Percentiles rank a stretch among this genome's conserved stretches.
Evolutionary conservation across 129 eudicot genomes (phyloP).

Genomic region (Scalesia atractyloides): DNA sequence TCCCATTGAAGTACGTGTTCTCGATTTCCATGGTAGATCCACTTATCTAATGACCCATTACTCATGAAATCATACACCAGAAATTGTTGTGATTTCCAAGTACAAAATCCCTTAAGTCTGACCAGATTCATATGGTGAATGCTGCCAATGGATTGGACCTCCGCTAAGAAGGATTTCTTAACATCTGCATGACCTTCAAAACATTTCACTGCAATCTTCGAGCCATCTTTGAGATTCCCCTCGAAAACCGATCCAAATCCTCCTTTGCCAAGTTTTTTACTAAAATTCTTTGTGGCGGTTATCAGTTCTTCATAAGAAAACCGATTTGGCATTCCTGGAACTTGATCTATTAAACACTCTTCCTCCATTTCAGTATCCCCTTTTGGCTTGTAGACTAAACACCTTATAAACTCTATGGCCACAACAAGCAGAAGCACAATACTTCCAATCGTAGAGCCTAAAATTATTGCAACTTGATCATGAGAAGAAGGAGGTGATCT

Average conservation of each 20-base stretch:
- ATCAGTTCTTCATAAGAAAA: constrained; percentile 44
- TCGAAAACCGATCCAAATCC: not conserved
- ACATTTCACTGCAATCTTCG: not conserved
- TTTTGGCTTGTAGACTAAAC: not conserved
- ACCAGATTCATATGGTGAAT: not conserved
- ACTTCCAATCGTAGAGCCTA: not conserved
- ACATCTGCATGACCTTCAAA: not conserved
- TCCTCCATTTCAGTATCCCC: constrained; percentile 9
- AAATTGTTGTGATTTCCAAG: not conserved
- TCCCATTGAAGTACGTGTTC: no score
- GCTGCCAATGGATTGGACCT: not conserved
- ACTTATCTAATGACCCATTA: no score
- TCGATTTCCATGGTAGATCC: no score
- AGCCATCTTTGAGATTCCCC: not conserved
- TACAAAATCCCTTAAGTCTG: not conserved
- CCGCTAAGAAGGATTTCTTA: not conserved
- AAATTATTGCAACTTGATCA: not conserved
- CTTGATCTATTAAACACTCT: constrained; percentile 19
- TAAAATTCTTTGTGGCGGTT: constrained; percentile 37
- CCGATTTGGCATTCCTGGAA: constrained; percentile 34
- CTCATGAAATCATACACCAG: not conserved
- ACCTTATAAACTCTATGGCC: not conserved
- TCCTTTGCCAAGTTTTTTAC: constrained; percentile 49
- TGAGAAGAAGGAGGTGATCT: not conserved
- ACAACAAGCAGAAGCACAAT: not conserved